These are phyloP conservation scores for Gossypium thurberi DNA, from an alignment of 345 rosid genomes.

Conservation along the genomic window DNA sequence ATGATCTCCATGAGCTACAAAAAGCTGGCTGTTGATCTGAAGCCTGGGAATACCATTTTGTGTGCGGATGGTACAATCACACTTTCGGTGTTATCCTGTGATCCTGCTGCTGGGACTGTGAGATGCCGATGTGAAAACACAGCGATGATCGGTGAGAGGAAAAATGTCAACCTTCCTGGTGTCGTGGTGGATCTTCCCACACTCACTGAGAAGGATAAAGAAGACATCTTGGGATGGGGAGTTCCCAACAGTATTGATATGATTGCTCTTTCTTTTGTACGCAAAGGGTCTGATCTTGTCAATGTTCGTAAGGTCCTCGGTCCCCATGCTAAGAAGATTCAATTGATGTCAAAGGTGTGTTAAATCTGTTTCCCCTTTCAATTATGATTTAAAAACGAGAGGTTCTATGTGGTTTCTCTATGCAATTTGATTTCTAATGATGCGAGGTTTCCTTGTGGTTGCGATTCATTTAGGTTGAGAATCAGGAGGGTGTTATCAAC, in stretches of 20 bases:
- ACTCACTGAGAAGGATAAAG: conserved; percentile 79
- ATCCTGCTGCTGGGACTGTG: conserved; percentile 61
- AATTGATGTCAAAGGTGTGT: conserved; percentile 83
- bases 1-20: conserved; percentile 88
- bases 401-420: not conserved
- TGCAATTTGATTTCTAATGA: not conserved
- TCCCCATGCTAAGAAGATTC: conserved; percentile 62
- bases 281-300: conserved; percentile 92
- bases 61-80: conserved; percentile 90
- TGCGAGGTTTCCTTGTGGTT: not conserved
- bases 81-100: conserved; percentile 67
- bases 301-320: conserved; percentile 85
- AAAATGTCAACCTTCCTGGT: conserved; percentile 92
- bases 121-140: conserved; percentile 82
- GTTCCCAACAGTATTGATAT: conserved; percentile 78
- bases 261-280: conserved; percentile 90
- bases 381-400: not conserved
- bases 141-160: conserved; percentile 81
- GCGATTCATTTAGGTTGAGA: conserved; percentile 53
- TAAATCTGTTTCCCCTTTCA: not conserved
- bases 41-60: conserved; percentile 70
- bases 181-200: conserved; percentile 91
- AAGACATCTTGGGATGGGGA: conserved; percentile 84
- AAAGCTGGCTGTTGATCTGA: conserved; percentile 67
- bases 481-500: conserved; percentile 91